These are phyloP conservation scores for Lipomyces chichibuensis DNA, from an alignment of 805 yeast species.

Conservation along the genomic window DNA sequence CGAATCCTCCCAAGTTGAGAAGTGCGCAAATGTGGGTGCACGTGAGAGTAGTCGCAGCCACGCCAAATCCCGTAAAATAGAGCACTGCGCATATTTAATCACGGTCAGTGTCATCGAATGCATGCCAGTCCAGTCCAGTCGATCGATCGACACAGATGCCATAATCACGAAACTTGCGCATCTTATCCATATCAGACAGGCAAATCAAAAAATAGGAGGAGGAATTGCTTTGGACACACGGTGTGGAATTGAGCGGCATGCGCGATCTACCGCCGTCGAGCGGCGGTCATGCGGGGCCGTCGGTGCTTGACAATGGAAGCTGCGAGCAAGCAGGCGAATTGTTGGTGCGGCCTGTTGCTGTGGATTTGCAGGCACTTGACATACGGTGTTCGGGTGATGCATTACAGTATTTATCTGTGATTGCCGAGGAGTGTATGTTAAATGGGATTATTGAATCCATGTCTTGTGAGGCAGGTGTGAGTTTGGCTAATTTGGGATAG, in stretches of 20 bases:
- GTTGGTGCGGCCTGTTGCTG: slow-evolving; percentile 24
- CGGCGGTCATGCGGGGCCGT: background rate
- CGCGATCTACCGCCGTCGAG: background rate
- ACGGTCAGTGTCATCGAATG: background rate
- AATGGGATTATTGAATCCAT: background rate
- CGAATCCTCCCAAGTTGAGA: no score
- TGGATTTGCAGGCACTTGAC: slow-evolving; percentile 17
- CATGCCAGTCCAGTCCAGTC: background rate
- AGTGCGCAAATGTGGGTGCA: background rate
- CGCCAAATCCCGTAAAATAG: background rate
- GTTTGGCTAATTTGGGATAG: slow-evolving; percentile 12
- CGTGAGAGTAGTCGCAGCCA: background rate
- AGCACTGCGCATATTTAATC: background rate
- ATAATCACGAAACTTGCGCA: background rate
- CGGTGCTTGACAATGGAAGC: background rate
- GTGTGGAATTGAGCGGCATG: background rate
- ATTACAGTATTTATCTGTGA: slow-evolving; percentile 21
- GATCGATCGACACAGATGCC: background rate
- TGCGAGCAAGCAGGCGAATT: slow-evolving; percentile 2
- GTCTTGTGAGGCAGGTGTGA: no score
- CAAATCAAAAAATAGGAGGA: background rate
- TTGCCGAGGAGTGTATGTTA: slow-evolving; percentile 31
- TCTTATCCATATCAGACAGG: background rate
- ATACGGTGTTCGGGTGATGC: slow-evolving; percentile 27
- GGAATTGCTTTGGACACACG: background rate